These are phyloP conservation scores for Babesia bigemina DNA, from an alignment of 169 alveolate species.

Conservation along the genomic window DNA sequence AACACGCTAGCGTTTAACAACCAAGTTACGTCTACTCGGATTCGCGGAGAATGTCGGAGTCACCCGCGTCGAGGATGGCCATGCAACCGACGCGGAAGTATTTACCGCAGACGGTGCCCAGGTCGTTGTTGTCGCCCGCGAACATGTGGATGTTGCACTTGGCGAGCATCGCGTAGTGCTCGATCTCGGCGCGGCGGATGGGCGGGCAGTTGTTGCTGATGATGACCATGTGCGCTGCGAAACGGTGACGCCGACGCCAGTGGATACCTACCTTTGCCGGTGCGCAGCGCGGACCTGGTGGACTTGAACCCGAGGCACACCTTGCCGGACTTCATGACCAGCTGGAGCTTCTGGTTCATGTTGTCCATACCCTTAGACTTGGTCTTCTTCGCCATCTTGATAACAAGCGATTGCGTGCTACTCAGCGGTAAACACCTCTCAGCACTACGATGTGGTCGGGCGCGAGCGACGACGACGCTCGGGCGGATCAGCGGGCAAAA, in stretches of 20 bases:
- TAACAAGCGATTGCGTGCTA: slow-evolving; percentile 6
- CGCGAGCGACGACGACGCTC: not conserved
- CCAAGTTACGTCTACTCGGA: slow-evolving; percentile 71
- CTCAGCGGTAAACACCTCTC: slow-evolving; percentile 46
- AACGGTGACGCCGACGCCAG: not conserved
- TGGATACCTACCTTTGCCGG: slow-evolving; percentile 87
- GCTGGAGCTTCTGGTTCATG: slow-evolving; percentile 93
- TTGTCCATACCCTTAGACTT: slow-evolving; percentile 89
- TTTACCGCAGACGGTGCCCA: slow-evolving; percentile 97
- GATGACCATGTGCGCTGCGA: slow-evolving; percentile 87
- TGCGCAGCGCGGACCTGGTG: slow-evolving; percentile 93
- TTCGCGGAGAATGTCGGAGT: slow-evolving; percentile 94
- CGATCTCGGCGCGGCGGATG: slow-evolving; percentile 95
- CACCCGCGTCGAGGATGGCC: slow-evolving; percentile 96
- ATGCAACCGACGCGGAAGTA: slow-evolving; percentile 93
- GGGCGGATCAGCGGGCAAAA: too few relatives aligned
- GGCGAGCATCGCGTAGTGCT: slow-evolving; percentile 97
- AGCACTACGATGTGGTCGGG: slow-evolving; percentile 16
- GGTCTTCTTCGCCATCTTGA: slow-evolving; percentile 86
- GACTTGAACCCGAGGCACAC: slow-evolving; percentile 93
- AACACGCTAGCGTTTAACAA: not conserved
- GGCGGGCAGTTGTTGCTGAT: slow-evolving; percentile 97
- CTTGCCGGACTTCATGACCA: slow-evolving; percentile 98
- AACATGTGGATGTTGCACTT: slow-evolving; percentile 93
- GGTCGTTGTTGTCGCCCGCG: slow-evolving; percentile 92